phyloP scores from a whole-genome alignment of 2,329 filamentous ascomycete species.

The Verticillium dahliae region DNA sequence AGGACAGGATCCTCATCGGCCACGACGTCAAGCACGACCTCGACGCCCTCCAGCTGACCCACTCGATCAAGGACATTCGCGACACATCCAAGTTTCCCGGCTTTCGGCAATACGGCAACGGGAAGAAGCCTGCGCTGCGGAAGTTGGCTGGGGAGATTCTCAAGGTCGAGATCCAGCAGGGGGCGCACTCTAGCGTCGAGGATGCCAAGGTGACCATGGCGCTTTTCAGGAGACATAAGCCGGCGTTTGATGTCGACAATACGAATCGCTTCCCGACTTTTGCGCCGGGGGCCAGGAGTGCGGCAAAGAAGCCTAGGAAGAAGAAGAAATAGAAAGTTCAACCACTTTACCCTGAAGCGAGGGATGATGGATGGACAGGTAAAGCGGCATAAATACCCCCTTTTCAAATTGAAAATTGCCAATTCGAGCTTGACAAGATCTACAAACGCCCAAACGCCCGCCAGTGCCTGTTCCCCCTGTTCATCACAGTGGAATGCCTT shows the following conservation, averaged over 20 bases:
- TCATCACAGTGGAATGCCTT: slow-evolving; percentile 56
- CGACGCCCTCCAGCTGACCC: slow-evolving; percentile 67
- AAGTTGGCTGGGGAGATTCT: slow-evolving; percentile 51
- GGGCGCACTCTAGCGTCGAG: slow-evolving; percentile 60
- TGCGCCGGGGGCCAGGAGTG: slow-evolving; percentile 18
- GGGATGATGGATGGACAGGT: background rate
- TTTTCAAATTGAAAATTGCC: background rate
- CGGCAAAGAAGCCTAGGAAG: slow-evolving; percentile 31
- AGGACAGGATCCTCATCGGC: slow-evolving; percentile 69
- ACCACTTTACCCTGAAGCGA: background rate
- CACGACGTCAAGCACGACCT: slow-evolving; percentile 80
- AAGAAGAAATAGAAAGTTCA: slow-evolving; percentile 26
- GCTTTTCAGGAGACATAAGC: slow-evolving; percentile 76
- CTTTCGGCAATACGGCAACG: slow-evolving; percentile 64
- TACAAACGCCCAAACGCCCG: background rate
- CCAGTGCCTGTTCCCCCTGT: background rate
- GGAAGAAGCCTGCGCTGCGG: slow-evolving; percentile 62
- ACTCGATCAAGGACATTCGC: slow-evolving; percentile 70
- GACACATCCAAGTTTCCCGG: slow-evolving; percentile 76
- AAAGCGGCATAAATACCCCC: background rate
- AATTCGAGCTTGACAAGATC: background rate
- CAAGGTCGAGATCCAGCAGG: slow-evolving; percentile 55
- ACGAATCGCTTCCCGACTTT: slow-evolving; percentile 52
- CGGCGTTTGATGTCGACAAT: slow-evolving; percentile 77
- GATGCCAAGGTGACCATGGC: slow-evolving; percentile 90